Conservation (phyloP, 1,284 basidiomycete genomes). For the Ustilago shanxiensis region DNA sequence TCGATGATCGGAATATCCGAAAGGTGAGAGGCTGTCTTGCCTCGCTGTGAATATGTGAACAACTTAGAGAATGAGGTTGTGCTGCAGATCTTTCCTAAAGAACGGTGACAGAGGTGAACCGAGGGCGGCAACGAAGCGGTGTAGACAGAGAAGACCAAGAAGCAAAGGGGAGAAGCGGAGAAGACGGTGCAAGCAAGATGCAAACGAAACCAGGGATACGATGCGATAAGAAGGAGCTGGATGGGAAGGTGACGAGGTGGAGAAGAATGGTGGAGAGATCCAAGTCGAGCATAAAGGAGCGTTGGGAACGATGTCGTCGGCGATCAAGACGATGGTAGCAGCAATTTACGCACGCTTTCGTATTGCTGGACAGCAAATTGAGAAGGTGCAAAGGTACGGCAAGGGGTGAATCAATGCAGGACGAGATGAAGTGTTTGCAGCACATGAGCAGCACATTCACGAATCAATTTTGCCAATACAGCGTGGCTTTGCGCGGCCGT, state of each 20-base stretch:
- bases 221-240: neutral
- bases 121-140: neutral
- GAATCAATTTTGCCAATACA: neutral
- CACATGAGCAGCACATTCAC: neutral
- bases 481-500: neutral
- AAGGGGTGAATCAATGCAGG: constrained; percentile 13
- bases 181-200: constrained; percentile 1
- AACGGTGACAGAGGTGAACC: neutral
- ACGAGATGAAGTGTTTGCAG: constrained; percentile 10
- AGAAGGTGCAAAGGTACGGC: neutral
- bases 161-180: neutral
- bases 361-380: neutral
- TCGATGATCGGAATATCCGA: neutral
- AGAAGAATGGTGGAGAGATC: neutral
- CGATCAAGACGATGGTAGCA: neutral
- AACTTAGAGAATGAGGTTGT: neutral
- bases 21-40: neutral
- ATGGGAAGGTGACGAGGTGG: neutral
- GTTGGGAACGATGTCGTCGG: neutral
- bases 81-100: neutral
- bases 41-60: neutral
- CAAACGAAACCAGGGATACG: neutral
- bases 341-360: neutral
- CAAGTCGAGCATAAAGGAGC: neutral
- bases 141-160: neutral